Evolutionary conservation across 2,329 filamentous ascomycete species (phyloP).

Genomic region (Alternaria metachromatica): DNA sequence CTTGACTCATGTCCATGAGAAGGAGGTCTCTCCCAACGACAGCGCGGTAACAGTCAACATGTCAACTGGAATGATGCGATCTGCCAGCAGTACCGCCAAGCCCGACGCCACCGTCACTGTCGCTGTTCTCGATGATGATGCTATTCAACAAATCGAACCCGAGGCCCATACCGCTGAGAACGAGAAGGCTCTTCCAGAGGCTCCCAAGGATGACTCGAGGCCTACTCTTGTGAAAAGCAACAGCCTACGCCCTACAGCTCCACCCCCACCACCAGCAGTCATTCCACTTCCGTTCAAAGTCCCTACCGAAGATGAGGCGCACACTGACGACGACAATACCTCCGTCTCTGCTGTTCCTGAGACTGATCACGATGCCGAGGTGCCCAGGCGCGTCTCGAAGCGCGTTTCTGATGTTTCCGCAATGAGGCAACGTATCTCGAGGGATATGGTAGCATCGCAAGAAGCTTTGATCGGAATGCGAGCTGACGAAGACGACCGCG

Average conservation of each 20-base stretch:
- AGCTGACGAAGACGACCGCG: conserved; percentile 49
- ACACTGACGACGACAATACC: conserved; percentile 53
- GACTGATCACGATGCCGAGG: conserved; percentile 19
- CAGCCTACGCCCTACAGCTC: conserved; percentile 41
- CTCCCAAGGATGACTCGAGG: conserved; percentile 7
- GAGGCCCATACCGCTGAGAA: conserved; percentile 22
- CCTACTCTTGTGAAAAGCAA: conserved; percentile 9
- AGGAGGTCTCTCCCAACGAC: conserved; percentile 52
- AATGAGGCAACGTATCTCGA: conserved; percentile 35
- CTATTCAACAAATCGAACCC: conserved; percentile 42
- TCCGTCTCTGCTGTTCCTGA: conserved; percentile 65
- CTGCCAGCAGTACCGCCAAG: conserved; percentile 37
- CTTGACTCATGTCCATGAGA: conserved; percentile 42
- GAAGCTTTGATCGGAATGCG: conserved; percentile 46
- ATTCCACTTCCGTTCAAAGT: conserved; percentile 71
- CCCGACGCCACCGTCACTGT: conserved; percentile 59
- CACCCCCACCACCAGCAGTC: conserved; percentile 60
- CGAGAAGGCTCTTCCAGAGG: conserved; percentile 6
- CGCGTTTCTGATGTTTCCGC: conserved; percentile 41
- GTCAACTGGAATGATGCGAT: conserved; percentile 52
- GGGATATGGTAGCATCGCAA: conserved; percentile 35
- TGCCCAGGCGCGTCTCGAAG: conserved; percentile 44
- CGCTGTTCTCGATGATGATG: conserved; percentile 60
- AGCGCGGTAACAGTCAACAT: conserved; percentile 64
- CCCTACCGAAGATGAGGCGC: conserved; percentile 55